Conservation (phyloP, 352 stramenopile species). For the Globisporangium nodosum region DNA sequence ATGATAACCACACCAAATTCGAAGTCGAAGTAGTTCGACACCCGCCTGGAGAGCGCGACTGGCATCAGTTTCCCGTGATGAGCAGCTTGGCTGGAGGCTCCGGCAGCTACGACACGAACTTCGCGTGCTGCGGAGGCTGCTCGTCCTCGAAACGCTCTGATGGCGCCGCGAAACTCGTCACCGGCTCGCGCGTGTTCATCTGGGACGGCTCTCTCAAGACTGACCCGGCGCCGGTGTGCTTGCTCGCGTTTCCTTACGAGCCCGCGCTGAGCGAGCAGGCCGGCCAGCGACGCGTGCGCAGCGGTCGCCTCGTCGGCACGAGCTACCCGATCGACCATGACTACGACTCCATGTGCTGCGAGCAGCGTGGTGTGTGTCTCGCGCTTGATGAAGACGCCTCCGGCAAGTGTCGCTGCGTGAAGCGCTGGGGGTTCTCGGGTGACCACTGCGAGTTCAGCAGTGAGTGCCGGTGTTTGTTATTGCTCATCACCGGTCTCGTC, state of each 20-base stretch:
- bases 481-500: not conserved
- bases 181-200: conserved; percentile 51
- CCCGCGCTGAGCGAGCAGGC: conserved; percentile 48
- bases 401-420: conserved; percentile 57
- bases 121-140: conserved; percentile 66
- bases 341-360: conserved; percentile 59
- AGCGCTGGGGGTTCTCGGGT: conserved; percentile 57
- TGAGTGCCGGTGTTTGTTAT: conserved; percentile 14
- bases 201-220: conserved; percentile 67
- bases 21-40: too few relatives aligned
- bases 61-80: not conserved
- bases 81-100: not conserved
- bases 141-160: conserved; percentile 51
- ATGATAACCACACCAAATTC: too few relatives aligned
- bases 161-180: conserved; percentile 38
- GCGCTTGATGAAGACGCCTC: conserved; percentile 50
- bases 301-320: conserved; percentile 46
- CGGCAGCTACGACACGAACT: conserved; percentile 34
- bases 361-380: conserved; percentile 47
- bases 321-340: conserved; percentile 74
- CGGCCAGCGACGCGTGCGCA: conserved; percentile 52
- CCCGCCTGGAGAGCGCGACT: too few relatives aligned
- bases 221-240: conserved; percentile 30
- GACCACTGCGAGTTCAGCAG: conserved; percentile 62
- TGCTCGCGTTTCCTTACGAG: conserved; percentile 59